These are phyloP conservation scores for Sclerotinia sclerotiorum DNA, from an alignment of 2,329 filamentous ascomycete species.

Conservation along the genomic window DNA sequence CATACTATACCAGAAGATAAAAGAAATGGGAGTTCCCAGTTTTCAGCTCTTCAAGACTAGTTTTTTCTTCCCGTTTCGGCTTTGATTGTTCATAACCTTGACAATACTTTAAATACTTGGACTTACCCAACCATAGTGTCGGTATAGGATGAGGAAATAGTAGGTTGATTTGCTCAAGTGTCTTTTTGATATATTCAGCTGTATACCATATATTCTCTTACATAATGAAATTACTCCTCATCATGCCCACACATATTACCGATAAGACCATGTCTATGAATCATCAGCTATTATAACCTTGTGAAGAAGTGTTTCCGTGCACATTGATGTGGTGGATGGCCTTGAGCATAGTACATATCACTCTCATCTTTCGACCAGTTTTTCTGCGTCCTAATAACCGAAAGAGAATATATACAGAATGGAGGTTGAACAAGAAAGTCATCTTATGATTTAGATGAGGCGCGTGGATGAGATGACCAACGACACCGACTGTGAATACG, in stretches of 20 bases:
- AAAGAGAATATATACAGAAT: not conserved
- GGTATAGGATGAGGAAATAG: not conserved
- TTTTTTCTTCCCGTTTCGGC: not conserved
- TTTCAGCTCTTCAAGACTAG: not conserved
- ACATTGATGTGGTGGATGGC: not conserved
- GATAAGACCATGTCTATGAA: not conserved
- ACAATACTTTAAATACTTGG: not conserved
- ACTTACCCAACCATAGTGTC: not conserved
- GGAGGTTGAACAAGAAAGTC: not conserved
- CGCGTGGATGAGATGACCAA: no score
- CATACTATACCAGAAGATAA: no score
- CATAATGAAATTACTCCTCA: not conserved
- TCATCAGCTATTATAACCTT: not conserved
- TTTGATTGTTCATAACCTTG: not conserved
- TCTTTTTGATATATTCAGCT: not conserved
- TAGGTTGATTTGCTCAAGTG: not conserved
- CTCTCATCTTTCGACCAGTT: no score
- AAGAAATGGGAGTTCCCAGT: no score
- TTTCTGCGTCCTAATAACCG: not conserved
- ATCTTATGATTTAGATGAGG: not conserved
- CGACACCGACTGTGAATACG: not conserved
- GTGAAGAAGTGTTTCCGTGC: not conserved
- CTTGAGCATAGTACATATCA: not conserved
- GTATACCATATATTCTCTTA: not conserved
- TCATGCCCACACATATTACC: not conserved